Evolutionary conservation across 306 rosid genomes (phyloP).

Genomic region (Cicer bijugum): DNA sequence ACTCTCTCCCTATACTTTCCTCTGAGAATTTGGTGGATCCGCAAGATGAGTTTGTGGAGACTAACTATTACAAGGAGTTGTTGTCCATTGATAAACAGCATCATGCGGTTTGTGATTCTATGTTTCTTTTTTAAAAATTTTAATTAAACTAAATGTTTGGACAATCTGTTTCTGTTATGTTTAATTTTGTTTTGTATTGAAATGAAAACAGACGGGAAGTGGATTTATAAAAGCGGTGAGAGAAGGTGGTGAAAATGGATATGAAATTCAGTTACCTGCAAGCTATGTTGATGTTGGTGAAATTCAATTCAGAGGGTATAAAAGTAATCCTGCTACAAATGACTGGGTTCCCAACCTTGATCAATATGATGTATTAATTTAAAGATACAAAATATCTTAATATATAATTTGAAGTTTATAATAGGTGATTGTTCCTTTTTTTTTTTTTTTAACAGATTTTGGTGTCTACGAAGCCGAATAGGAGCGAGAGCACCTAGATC

Average conservation of each 20-base stretch:
- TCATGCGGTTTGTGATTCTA: constrained; percentile 56
- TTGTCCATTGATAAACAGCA: constrained; percentile 66
- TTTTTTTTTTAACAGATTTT: not conserved
- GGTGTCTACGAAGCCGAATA: constrained; percentile 12
- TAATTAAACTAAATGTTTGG: too few species aligned
- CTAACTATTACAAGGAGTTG: constrained; percentile 64
- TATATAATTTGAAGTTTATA: too few species aligned
- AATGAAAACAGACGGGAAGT: constrained; percentile 62
- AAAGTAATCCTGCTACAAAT: constrained; percentile 83
- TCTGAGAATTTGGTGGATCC: constrained; percentile 38
- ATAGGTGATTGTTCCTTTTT: too few species aligned
- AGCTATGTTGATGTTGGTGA: constrained; percentile 37
- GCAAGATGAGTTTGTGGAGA: constrained; percentile 71
- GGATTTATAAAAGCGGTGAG: constrained; percentile 65
- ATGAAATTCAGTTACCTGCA: constrained; percentile 36
- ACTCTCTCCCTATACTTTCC: constrained; percentile 39
- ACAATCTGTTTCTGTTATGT: not conserved
- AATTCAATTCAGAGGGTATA: constrained; percentile 36
- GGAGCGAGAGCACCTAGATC: constrained; percentile 36
- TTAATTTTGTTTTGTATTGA: constrained; percentile 1
- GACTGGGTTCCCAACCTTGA: constrained; percentile 71
- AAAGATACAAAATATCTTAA: too few species aligned
- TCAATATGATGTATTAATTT: not conserved
- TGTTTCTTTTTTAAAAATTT: not conserved
- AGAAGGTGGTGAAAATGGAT: constrained; percentile 46